Base-by-base conservation (phyloP, 208 protist genomes). In the Trypanosoma caninum region DNA sequence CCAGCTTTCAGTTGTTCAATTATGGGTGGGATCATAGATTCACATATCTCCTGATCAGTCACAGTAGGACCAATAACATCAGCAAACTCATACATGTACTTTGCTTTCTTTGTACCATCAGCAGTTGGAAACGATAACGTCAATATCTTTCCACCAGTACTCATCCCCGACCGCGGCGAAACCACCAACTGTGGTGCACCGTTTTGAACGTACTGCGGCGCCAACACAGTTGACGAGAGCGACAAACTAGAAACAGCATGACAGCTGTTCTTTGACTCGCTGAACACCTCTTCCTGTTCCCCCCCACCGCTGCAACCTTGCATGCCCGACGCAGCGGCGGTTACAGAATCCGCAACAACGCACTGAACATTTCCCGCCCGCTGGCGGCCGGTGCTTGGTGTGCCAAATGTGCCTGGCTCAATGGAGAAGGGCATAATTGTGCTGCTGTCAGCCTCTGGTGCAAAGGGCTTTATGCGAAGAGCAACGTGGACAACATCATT, bases 11-110 rank as follows among this genome's bases (percentile, higher is more conserved):
- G 23, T 69, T 86, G 79, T 50, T 84, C 75, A 34, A 87, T 52
- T 46, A 94, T 64, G 54, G 58, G 52, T 10, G 87, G 80, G 50
- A 88, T 50, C 3, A 89, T 23, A 10, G 58, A 64, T 33, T 69
- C 65, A 68, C 82, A 87, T 52, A 91, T 53, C 5, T 79, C 68
- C 14, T 42, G 56, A 56, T 90, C 79, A 31, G 73, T 74, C 42
- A 75, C 66, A 10, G 69, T 50, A 1, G 79, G 76, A 20, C 59
- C 71, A 22, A 91, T 46, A 16, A 94, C 70, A 16, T 84, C 66
- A 18, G 68, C 72, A 53, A 94, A 84, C 58, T 82, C 76, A 63
- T 89, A 94, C 38, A 53, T 30, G 11, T 65, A 74, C 20, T 48
- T 46, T 23, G 41, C 37, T 9, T 45, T 54, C 38, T 50, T 69